A percentile compares a stretch with the other conserved stretches of the same genome.
These are phyloP conservation scores for Gaeumannomyces sp. DNA, from an alignment of 2,329 filamentous ascomycete species.

Conservation along the genomic window DNA sequence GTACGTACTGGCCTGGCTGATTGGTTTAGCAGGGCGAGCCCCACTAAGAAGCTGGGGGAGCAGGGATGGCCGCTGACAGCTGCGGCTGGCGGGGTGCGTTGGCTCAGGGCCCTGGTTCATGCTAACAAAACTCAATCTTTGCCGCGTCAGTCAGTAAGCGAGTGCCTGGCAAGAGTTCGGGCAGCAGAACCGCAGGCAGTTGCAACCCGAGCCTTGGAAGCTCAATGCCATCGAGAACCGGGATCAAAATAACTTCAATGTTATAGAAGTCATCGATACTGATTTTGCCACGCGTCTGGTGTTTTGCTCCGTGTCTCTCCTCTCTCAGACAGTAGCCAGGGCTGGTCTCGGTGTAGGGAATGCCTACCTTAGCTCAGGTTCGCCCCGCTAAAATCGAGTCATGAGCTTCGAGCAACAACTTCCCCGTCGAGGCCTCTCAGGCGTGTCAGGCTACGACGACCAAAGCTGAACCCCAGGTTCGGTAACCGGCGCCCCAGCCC, in stretches of 20 bases:
- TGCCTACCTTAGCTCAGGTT: background rate
- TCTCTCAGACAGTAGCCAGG: too few species aligned
- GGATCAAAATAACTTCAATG: too few species aligned
- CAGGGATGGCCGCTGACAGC: too few species aligned
- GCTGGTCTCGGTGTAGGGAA: background rate
- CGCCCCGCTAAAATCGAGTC: background rate
- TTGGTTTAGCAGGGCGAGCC: background rate
- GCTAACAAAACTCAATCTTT: background rate
- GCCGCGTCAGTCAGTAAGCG: too few species aligned
- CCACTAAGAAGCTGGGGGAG: background rate
- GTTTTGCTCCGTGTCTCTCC: too few species aligned
- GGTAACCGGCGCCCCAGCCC: background rate
- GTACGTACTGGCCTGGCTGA: background rate
- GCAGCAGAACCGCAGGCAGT: too few species aligned
- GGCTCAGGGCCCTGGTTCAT: background rate
- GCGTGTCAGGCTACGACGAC: background rate
- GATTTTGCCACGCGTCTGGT: too few species aligned
- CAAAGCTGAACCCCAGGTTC: background rate
- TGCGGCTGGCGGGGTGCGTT: background rate
- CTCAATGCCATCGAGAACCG: too few species aligned
- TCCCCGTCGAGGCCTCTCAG: background rate
- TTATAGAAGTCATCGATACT: too few species aligned
- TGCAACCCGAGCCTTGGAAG: too few species aligned
- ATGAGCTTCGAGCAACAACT: background rate
- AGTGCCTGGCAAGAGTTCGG: too few species aligned